Evolutionary conservation across 192 early-diverging fungal species (phyloP).

Genomic region (Lunasporangiospora selenospora): DNA sequence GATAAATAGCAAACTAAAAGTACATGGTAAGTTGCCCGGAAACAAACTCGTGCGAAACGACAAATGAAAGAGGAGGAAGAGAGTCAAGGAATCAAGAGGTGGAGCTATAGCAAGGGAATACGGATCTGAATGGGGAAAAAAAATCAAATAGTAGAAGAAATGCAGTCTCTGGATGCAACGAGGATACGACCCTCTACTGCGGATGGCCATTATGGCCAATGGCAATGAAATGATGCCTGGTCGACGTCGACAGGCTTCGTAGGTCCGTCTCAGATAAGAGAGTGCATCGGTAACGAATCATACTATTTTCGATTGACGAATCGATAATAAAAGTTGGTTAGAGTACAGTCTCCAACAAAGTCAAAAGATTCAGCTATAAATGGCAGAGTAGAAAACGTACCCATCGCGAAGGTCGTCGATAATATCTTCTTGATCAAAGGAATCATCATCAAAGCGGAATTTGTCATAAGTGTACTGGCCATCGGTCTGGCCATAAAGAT

Average conservation of each 20-base stretch:
- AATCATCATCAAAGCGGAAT: conserved; percentile 52
- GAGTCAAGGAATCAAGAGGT: too few relatives aligned
- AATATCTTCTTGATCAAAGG: conserved; percentile 46
- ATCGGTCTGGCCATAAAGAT: conserved; percentile 26
- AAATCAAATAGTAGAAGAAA: too few relatives aligned
- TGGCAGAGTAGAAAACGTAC: conserved; percentile 19
- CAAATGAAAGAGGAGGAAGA: too few relatives aligned
- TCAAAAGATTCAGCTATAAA: too few relatives aligned
- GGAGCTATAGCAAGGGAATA: too few relatives aligned
- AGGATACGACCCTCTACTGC: too few relatives aligned
- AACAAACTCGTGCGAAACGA: too few relatives aligned
- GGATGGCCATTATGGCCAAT: conserved; percentile 22
- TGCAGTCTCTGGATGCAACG: too few relatives aligned
- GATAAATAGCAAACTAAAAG: too few relatives aligned
- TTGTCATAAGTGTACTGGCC: conserved; percentile 51
- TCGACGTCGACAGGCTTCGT: conserved; percentile 53
- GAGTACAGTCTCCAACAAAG: not conserved
- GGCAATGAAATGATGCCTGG: conserved; percentile 36
- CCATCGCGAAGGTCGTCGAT: conserved; percentile 50
- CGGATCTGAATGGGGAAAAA: too few relatives aligned
- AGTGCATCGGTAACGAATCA: conserved; percentile 49
- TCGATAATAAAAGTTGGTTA: not conserved
- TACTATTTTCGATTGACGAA: too few relatives aligned
- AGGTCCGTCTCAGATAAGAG: conserved; percentile 55
- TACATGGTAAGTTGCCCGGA: too few relatives aligned